Base-by-base conservation (phyloP, 495 filamentous ascomycete species). In the Darksidea phi region DNA sequence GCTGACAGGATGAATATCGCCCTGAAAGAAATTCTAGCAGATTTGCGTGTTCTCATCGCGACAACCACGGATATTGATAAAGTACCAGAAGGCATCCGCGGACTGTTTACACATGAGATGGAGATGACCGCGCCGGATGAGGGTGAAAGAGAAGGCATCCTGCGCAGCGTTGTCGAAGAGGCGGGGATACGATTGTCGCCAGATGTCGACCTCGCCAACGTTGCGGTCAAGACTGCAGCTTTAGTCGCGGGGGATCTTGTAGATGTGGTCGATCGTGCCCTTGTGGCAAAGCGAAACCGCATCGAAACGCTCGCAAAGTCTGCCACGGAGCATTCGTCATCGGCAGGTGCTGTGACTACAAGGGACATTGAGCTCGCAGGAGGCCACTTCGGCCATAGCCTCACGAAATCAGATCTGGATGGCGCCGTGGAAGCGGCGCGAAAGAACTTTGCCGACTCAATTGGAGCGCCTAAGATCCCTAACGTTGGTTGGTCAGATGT, bases 401-500 rank as follows among this genome's bases (percentile, higher is more conserved):
- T 99, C 20, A 92, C 84, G n/a, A 91, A 88, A 67, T 78, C 82
- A 1, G 94, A 99, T 74, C 94, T 97, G 58, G 90, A 95, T 65
- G 70, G 84, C 17, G 94, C 94, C 0, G 90, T 97, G 6, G 95
- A 97, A 53, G 89, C 90, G 17, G 94, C 95, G 1, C 86, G 94
- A 34, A 95, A 96, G 80, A 97, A 96, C 72, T 97, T 99, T 70
- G 89, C 93, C 4, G 95, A 97, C 72, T 85, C 92, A 11, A 97
- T 99, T 66, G 95, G 95, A 43, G 95, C 94, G 32, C 94, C 94
- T 0, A 97, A 97, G 80, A 98, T 98, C 68, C 94, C 94, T 12
- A 96, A 96, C 67, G 95, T 99, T 2, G 82, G 83, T 54, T 97
- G 95, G 95, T 86, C 91, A 55, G 95, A 99, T 73, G 94, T 99